phyloP scores from a whole-genome alignment of 495 filamentous ascomycete species.

The Lasiosphaeris hirsuta region DNA sequence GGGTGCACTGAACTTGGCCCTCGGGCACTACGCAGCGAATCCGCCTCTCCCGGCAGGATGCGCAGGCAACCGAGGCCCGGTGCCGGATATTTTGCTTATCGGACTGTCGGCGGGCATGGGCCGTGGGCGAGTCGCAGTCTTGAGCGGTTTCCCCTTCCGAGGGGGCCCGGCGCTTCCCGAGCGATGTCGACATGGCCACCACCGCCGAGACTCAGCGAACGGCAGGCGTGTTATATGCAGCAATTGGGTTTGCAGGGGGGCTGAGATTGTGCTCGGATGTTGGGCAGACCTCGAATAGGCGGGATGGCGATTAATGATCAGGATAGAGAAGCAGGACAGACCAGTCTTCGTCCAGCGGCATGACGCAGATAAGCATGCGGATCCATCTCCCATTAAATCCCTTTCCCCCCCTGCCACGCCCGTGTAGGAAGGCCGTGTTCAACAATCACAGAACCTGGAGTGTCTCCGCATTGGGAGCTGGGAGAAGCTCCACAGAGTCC shows the following conservation, averaged over 20 bases:
- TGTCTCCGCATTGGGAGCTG: slow-evolving; percentile 19
- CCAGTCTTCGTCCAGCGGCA: neutral
- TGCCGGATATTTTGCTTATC: slow-evolving; percentile 37
- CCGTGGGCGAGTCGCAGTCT: slow-evolving; percentile 28
- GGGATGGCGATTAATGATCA: neutral
- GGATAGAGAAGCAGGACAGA: no score
- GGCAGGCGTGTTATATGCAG: neutral
- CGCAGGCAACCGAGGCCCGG: slow-evolving; percentile 39
- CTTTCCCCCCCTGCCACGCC: slow-evolving; percentile 2
- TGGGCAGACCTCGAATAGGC: no score
- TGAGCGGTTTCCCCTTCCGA: slow-evolving; percentile 24
- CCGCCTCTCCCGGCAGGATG: slow-evolving; percentile 48
- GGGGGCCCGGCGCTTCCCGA: slow-evolving; percentile 22
- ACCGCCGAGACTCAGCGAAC: neutral
- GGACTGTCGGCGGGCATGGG: slow-evolving; percentile 22
- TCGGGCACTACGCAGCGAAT: slow-evolving; percentile 56
- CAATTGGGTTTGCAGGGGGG: neutral
- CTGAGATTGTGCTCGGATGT: neutral
- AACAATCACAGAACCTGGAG: neutral
- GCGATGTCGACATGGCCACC: slow-evolving; percentile 7
- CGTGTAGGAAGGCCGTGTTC: slow-evolving; percentile 17
- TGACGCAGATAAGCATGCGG: slow-evolving; percentile 3
- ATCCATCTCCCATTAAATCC: slow-evolving; percentile 9
- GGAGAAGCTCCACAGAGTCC: neutral
- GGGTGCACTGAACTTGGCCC: slow-evolving; percentile 48